Base-by-base conservation (phyloP, 106 monocot genomes). In the Platanthera guangdongensis region DNA sequence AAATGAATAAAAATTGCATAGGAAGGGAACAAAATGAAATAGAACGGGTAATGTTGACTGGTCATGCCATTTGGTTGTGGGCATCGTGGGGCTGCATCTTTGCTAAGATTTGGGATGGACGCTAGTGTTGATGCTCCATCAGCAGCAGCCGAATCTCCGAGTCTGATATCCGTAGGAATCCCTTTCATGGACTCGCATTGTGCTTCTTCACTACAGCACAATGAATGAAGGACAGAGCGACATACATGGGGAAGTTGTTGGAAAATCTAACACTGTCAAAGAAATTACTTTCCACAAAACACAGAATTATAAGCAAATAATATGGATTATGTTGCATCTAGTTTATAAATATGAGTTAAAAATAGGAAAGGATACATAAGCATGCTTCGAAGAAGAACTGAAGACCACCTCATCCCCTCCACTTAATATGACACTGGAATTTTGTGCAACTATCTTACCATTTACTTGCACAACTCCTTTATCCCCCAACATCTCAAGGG, bases 361-460 rank as follows among this genome's bases (percentile, higher is more conserved):
- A 77, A 77, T 49, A 2, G 57, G 54, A 83, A 90, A 94, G 93
- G 91, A 94, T 99, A 94, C 99, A 79, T 99, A 99, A 82, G 94
- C 79, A 94, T 99, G 89, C 28, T 87, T 91, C 82, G 88, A 90
- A 51, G 86, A 79, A 50, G 91, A 83, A 73, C 82, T 85, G 85
- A 99, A 99, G 74, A 94, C 77, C 48, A 99, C 76, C 77, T 99
- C 99, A 92, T 99, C 99, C 14, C 99, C 99, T 75, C 83, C 89
- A 48, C 64, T 79, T 45, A 99, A 85, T 13, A 80, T 59, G 51
- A 92, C 70, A 63, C 81, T 80, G 63, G 92, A 57, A 79, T 92
- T 88, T 80, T 82, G 88, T 47, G 85, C 87, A 16, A 99, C 50
- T 49, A 57, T 84, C 82, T 90, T 99, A 71, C 99, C 99, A 83